These are phyloP conservation scores for Penicillium sp. DNA, from an alignment of 2,329 filamentous ascomycete species.

Conservation along the genomic window DNA sequence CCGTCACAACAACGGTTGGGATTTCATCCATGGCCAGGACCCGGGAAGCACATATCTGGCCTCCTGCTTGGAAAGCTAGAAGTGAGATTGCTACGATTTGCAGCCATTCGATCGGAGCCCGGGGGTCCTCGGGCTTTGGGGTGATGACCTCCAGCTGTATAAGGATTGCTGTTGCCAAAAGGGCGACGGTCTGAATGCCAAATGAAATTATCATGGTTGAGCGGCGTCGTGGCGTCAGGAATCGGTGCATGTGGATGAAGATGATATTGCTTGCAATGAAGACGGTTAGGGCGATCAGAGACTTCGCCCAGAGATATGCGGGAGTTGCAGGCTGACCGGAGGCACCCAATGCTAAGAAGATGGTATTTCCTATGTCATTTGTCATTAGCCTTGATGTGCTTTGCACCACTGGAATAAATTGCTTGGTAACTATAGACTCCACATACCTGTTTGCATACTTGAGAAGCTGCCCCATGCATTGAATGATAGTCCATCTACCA, in stretches of 20 bases:
- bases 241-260: constrained; percentile 32
- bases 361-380: constrained; percentile 31
- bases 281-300: constrained; percentile 32
- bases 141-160: constrained; percentile 29
- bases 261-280: constrained; percentile 36
- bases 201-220: constrained; percentile 36
- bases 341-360: constrained; percentile 38
- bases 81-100: constrained; percentile 33
- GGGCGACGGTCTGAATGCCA: constrained; percentile 28
- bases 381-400: not conserved
- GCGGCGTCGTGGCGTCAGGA: constrained; percentile 29
- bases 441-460: constrained; percentile 38
- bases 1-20: constrained; percentile 37
- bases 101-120: constrained; percentile 29
- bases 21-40: constrained; percentile 34
- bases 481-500: constrained; percentile 36
- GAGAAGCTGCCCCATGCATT: constrained; percentile 38
- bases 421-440: not conserved
- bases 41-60: constrained; percentile 34
- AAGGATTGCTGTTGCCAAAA: constrained; percentile 30
- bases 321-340: constrained; percentile 36
- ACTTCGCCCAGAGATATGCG: constrained; percentile 37
- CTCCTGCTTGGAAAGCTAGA: constrained; percentile 35
- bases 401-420: too few species aligned
- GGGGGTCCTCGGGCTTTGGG: constrained; percentile 23